Evolutionary conservation across 73 alveolate species (phyloP), one percentile per base, ranked within the genome.

Genomic region (Blepharisma stoltei): DNA sequence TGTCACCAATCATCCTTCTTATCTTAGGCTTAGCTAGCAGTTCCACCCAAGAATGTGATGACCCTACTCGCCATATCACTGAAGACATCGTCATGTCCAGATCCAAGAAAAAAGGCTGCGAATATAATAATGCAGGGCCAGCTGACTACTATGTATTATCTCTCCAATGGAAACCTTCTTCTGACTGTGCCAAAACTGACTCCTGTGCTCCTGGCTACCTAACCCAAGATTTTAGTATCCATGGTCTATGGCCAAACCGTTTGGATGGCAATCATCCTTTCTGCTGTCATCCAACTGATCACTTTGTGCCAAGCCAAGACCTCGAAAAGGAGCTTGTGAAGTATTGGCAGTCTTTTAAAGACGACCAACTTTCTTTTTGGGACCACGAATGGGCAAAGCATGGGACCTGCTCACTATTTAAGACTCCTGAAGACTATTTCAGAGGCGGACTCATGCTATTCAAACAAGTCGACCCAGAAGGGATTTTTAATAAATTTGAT

Each of bases 341-440:
- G 2, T 60, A 25, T 25, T 60, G 73, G 73, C 37, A 14, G 2
- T 60, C 73, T 60, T 60, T 1, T 47, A 60, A 14, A 1, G 73
- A 38, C 2, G 73, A n/a, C 46, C 11, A n/a, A 14, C 73, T 20
- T 9, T 20, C 73, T 20, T 60, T 60, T 60, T 60, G 73, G 73
- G 4, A 60, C 4, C 73, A 60, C 5, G 73, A 60, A 25, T 60
- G 73, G 73, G 14, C 73, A 8, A 60, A 60, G 46, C 73, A 60
- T 60, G 73, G 73, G 23, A 60, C 73, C 23, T 60, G 73, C 5
- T 32, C 41, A 32, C 41, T 32, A 32, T 32, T 32, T 32, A 32
- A 32, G 41, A 32, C 41, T 3, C 41, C 41, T 32, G 41, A 32
- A 32, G 41, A 32, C 41, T 32, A 32, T 32, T 32, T 32, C 3